A percentile compares a stretch with the other conserved stretches of the same genome.
phyloP scores from a whole-genome alignment of 805 yeast species.

The Barnettozyma populi region DNA sequence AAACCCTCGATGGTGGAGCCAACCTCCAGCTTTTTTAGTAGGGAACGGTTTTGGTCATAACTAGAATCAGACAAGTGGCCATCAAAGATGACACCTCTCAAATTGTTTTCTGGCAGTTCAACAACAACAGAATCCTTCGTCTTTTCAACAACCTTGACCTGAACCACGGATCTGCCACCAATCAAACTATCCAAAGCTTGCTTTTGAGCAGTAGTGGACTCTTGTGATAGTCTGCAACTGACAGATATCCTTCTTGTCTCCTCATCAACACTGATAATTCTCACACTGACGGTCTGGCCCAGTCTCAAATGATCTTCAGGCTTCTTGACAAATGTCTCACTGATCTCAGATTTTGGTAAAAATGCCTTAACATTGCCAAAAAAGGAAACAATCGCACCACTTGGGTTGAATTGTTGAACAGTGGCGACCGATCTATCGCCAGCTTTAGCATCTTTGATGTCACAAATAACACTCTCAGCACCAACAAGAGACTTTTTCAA shows the following conservation, averaged over 20 bases:
- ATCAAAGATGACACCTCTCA: conserved; percentile 65
- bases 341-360: conserved; percentile 82
- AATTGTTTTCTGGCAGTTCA: conserved; percentile 41
- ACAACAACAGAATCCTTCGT: conserved; percentile 68
- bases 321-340: conserved; percentile 76
- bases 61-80: conserved; percentile 78
- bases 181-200: conserved; percentile 40
- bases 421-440: conserved; percentile 62
- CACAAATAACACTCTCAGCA: conserved; percentile 31
- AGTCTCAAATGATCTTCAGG: conserved; percentile 74
- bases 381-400: conserved; percentile 81
- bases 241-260: conserved; percentile 55
- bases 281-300: conserved; percentile 80
- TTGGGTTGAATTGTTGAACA: conserved; percentile 61
- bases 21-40: conserved; percentile 53
- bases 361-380: conserved; percentile 76
- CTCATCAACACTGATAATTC: conserved; percentile 52
- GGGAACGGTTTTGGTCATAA: conserved; percentile 64
- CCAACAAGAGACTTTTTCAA: conserved; percentile 80
- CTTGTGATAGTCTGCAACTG: conserved; percentile 64
- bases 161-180: conserved; percentile 58
- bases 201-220: conserved; percentile 41
- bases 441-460: conserved; percentile 50
- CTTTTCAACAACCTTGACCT: conserved; percentile 64
- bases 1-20: conserved; percentile 59